Base-by-base conservation (phyloP, 257 asterid species). In the Capsicum baccatum region DNA sequence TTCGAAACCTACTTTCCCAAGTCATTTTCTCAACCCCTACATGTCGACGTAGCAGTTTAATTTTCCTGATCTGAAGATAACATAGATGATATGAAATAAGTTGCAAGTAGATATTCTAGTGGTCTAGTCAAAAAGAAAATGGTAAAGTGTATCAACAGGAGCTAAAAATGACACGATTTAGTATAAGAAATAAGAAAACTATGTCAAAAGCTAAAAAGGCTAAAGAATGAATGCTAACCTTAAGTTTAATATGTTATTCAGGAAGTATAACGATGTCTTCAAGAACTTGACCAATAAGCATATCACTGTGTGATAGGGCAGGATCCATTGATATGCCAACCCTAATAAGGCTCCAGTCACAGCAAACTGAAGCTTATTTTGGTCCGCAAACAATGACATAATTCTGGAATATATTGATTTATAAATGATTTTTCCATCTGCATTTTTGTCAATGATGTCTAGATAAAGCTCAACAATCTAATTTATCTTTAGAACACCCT, bases 321-420 rank as follows among this genome's bases (percentile, higher is more conserved):
- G 98, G 98, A 88, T 96, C 98, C 98, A 94, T 96, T 11, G 99
- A 94, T 4, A 98, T 96, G 87, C 98, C 99, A 71, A 96, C 98
- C 78, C 99, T 98, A 79, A 96, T 93, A 42, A 42, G 48, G 48
- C 48, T 42, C 48, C 48, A 3, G 7, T 5, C 48, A 42, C 48
- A 42, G 98, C 97, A 89, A 89, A 96, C 83, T 96, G 98, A 9
- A 96, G 83, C 83, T 94, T 98, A 55, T 96, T 96, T 86, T 94
- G 98, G 87, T 96, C 98, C 10, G 99, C 96, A 48, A 84, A 96
- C 85, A 96, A 85, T 21, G 98, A 94, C 78, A 96, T 95, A 44
- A 96, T 94, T 84, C 98, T 90, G 67, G 98, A 92, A 89, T 96
- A 94, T 82, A 94, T 94, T n/a, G 99, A 97, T 16, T 95, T 96